Evolutionary conservation across 371 early-diverging fungal genomes (phyloP), one percentile per base, ranked within the genome.

Genomic region (Blakeslea trispora): DNA sequence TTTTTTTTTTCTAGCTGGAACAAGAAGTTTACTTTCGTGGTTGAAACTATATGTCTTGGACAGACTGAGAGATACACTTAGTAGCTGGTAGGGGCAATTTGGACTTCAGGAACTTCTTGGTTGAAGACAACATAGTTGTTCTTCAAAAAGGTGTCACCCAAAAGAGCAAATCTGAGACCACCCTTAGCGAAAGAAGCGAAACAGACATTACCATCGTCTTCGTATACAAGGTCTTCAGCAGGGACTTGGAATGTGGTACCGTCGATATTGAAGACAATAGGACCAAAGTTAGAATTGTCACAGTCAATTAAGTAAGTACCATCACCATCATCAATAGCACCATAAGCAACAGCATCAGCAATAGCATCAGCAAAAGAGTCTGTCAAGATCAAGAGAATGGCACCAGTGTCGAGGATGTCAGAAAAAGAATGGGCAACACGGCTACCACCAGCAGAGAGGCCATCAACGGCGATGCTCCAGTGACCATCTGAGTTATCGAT

Each of bases 341-440:
- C 48, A 23, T 57, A 58, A 32, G 52, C 55, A 32, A 64, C 45
- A 6, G 42, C 32, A 1, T 50, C 32, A 19, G 64, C 64, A 24
- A 64, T 28, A 8, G 48, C 32, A 28, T 46, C 49, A 23, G 77
- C 78, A 7, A 74, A 59, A 17, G 60, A 49, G 11, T 69, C 64
- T 32, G 74, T 72, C 41, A 82, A 71, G 19, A 85, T 68, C 55
- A 85, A 65, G 21, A 85, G 62, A 6, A 81, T 83, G 35, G 85
- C 82, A 21, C 85, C 84, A 3, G 85, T 85, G 47, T 85, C 85
- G 45, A 85, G 52, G 52, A 83, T 81, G 8, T 75, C 83, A 4
- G 34, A 18, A 44, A 58, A 58, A 28, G 59, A 49, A 14, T 55
- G 46, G 14, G 50, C 22, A 41, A 41, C 39, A 21, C 41, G 14